A percentile compares a stretch with the other conserved stretches of the same genome.
These are phyloP conservation scores for Pichia inconspicua DNA, from an alignment of 1,139 yeast genomes.

Conservation along the genomic window DNA sequence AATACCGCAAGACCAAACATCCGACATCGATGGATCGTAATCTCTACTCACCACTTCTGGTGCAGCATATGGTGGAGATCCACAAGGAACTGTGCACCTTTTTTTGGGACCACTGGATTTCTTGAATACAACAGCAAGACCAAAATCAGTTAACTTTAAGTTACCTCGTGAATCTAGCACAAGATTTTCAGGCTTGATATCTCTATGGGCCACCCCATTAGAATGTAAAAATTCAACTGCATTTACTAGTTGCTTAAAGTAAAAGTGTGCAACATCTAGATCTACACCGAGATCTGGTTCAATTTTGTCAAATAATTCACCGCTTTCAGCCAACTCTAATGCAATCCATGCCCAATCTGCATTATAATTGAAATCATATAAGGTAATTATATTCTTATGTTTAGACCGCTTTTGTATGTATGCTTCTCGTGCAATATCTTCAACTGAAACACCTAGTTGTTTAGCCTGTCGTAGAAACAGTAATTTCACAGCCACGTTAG, in stretches of 20 bases:
- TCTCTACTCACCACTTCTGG: constrained; percentile 49
- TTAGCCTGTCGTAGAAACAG: constrained; percentile 43
- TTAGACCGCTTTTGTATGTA: constrained; percentile 44
- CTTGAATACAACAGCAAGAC: constrained; percentile 54
- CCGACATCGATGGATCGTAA: constrained; percentile 47
- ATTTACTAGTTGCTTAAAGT: constrained; percentile 52
- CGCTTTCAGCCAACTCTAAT: constrained; percentile 61
- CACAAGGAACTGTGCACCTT: constrained; percentile 49
- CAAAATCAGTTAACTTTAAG: constrained; percentile 60
- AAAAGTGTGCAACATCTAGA: constrained; percentile 58
- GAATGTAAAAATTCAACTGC: constrained; percentile 55
- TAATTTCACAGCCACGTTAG: constrained; percentile 46
- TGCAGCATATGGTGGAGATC: constrained; percentile 67
- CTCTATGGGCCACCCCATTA: constrained; percentile 77
- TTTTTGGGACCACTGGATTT: constrained; percentile 52
- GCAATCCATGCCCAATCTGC: constrained; percentile 52
- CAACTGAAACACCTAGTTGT: constrained; percentile 36
- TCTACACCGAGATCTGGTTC: constrained; percentile 69
- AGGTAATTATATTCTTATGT: constrained; percentile 50
- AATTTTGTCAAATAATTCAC: constrained; percentile 65
- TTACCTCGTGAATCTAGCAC: constrained; percentile 61
- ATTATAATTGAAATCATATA: constrained; percentile 45
- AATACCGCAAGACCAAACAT: constrained; percentile 61
- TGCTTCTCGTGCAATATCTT: constrained; percentile 45
- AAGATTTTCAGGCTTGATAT: constrained; percentile 86